Evolutionary conservation across 2,329 filamentous ascomycete species (phyloP).

Genomic region (Ascochyta clinopodiicola): DNA sequence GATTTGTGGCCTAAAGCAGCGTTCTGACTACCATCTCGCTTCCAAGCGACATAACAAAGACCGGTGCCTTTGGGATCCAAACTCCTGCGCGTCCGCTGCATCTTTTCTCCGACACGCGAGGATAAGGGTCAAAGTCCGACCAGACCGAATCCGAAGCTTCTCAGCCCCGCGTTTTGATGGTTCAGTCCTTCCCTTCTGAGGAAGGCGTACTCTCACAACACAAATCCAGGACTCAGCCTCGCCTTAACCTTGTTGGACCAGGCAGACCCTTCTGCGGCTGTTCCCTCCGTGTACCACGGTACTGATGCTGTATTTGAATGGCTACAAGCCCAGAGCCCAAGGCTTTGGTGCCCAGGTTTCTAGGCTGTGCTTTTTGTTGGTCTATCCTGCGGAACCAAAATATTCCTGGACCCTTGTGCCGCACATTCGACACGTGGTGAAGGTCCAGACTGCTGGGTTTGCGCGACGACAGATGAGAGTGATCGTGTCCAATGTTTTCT

Average conservation of each 20-base stretch:
- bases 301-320: background rate
- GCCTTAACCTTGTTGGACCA: background rate
- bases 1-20: slow-evolving; percentile 1
- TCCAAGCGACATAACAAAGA: slow-evolving; percentile 6
- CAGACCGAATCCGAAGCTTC: background rate
- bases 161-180: background rate
- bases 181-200: background rate
- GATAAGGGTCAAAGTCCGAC: background rate
- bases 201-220: background rate
- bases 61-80: background rate
- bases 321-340: background rate
- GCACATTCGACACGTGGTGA: background rate
- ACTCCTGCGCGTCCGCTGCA: background rate
- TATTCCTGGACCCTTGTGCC: background rate
- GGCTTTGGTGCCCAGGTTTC: background rate
- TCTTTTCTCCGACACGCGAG: background rate
- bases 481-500: background rate
- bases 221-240: background rate
- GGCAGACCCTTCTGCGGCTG: background rate
- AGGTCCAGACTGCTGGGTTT: background rate
- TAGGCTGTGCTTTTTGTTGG: background rate
- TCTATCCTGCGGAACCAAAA: background rate
- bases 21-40: background rate
- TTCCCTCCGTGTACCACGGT: background rate
- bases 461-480: background rate